Evolutionary conservation across 768 basidiomycete genomes (phyloP).

Genomic region (Suillus brevipes): DNA sequence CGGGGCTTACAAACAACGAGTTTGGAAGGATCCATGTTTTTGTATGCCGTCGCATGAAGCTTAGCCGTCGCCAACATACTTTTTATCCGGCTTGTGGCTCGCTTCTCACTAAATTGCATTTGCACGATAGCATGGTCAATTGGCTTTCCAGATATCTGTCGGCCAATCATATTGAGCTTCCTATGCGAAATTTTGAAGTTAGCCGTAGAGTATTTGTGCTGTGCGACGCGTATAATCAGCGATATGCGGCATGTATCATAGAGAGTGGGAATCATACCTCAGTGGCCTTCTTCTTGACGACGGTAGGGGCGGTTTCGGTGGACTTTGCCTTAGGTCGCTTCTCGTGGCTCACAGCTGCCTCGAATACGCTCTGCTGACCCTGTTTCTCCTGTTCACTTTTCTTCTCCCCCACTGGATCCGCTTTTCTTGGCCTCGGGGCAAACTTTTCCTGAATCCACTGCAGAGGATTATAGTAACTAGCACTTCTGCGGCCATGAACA

Average conservation of each 20-base stretch:
- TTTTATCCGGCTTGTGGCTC: slow-evolving; percentile 82
- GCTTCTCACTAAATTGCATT: slow-evolving; percentile 95
- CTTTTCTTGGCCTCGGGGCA: slow-evolving; percentile 45
- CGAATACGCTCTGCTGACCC: slow-evolving; percentile 18
- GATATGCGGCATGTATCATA: too few relatives aligned
- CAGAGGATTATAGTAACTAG: slow-evolving; percentile 57
- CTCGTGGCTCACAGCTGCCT: slow-evolving; percentile 20
- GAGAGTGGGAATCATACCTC: slow-evolving; percentile 22
- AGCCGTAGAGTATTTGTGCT: slow-evolving; percentile 94
- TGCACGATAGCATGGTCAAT: slow-evolving; percentile 95
- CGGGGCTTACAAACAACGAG: slow-evolving; percentile 76
- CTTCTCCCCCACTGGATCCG: slow-evolving; percentile 44
- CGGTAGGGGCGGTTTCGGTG: slow-evolving; percentile 9
- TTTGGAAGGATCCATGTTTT: slow-evolving; percentile 67
- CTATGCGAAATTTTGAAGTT: slow-evolving; percentile 93
- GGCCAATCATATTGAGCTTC: slow-evolving; percentile 86
- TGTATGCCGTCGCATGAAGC: slow-evolving; percentile 78
- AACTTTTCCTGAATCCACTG: slow-evolving; percentile 66
- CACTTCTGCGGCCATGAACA: slow-evolving; percentile 20
- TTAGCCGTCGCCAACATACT: slow-evolving; percentile 86
- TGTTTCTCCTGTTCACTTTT: slow-evolving; percentile 43
- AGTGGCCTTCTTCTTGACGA: slow-evolving; percentile 26
- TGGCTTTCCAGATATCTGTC: slow-evolving; percentile 87
- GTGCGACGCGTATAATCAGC: background rate
- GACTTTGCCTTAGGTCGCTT: slow-evolving; percentile 5